Base-by-base conservation (phyloP, 2,329 filamentous ascomycete genomes). In the Juglanconis juglandina region DNA sequence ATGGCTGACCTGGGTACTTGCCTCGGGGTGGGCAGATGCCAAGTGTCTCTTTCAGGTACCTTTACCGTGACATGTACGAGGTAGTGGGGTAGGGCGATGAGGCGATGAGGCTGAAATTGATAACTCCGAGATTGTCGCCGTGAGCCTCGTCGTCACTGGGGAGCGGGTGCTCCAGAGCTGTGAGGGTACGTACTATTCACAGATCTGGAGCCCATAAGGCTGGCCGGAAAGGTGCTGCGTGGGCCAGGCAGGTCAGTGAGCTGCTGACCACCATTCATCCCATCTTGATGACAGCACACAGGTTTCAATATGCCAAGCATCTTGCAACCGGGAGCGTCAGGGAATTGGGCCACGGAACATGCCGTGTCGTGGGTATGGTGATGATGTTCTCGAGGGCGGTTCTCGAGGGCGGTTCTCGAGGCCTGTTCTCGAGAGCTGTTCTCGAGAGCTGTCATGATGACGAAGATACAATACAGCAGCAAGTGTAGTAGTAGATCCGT, bases 281-380 rank as follows among this genome's bases (percentile, higher is more conserved):
- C 39, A 42, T 42, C 39, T 42, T 42, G 39, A 13, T 14, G 39
- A 13, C 10, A 13, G 9, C 6, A 4, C 24, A n/a, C 46, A 32
- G 47, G 56, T 58, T 58, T 58, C 49, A 52, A 48, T 49, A 10
- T 62, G 60, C 60, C 60, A 59, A 59, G 60, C 57, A 42, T 46
- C 49, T 50, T 61, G 59, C 52, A 56, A 59, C 51, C 60, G 49
- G 49, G 39, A 61, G 56, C 44, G 56, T 56, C 52, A 62, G 56
- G 60, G 56, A 48, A 56, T 59, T 34, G 11, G 14, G 10, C 14
- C 10, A 42, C 39, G 39, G 39, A 42, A 42, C 39, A 13, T 11
- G 39, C 10, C 39, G 14, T 42, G 39, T 42, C 39, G 39, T 42
- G 39, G 10, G 39, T 42, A 42, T 42, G 10, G 39, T 42, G 39